A percentile compares a stretch with the other conserved stretches of the same genome.
phyloP scores from a whole-genome alignment of 176 grass and related monocot genomes.

The Secale cereale region DNA sequence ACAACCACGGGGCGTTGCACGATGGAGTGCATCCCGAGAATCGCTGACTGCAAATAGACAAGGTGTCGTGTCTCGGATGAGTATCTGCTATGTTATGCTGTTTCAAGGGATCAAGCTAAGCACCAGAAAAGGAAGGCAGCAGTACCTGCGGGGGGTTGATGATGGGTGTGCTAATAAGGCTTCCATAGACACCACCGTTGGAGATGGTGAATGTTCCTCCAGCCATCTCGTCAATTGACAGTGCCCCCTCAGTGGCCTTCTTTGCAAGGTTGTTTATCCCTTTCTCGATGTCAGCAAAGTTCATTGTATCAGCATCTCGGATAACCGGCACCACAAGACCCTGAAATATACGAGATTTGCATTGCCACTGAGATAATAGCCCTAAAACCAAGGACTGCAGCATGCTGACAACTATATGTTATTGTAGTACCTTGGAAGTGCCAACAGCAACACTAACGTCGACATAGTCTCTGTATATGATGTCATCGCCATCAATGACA shows the following conservation, averaged over 20 bases:
- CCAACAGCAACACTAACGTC: slow-evolving; percentile 95
- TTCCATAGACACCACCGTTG: slow-evolving; percentile 85
- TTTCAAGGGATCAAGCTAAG: background rate
- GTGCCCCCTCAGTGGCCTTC: slow-evolving; percentile 72
- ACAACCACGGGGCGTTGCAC: slow-evolving; percentile 68
- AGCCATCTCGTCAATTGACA: slow-evolving; percentile 93
- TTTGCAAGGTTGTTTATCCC: slow-evolving; percentile 72
- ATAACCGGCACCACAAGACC: slow-evolving; percentile 84
- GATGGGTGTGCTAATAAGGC: slow-evolving; percentile 83
- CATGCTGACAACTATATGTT: background rate
- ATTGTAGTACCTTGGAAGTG: slow-evolving; percentile 63
- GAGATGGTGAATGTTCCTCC: slow-evolving; percentile 90
- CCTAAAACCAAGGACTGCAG: background rate
- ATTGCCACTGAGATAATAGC: background rate
- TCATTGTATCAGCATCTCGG: slow-evolving; percentile 69
- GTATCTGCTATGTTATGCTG: background rate
- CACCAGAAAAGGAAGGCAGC: background rate
- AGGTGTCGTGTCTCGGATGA: background rate
- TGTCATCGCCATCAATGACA: slow-evolving; percentile 95
- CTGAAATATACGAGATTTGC: slow-evolving; percentile 25
- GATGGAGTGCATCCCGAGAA: slow-evolving; percentile 87
- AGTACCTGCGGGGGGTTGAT: slow-evolving; percentile 84
- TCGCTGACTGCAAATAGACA: slow-evolving; percentile 55
- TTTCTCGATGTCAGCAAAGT: slow-evolving; percentile 87
- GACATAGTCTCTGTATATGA: slow-evolving; percentile 92